These are phyloP conservation scores for Acanthamoeba pearcei DNA, from an alignment of 208 protist genomes.

Conservation along the genomic window DNA sequence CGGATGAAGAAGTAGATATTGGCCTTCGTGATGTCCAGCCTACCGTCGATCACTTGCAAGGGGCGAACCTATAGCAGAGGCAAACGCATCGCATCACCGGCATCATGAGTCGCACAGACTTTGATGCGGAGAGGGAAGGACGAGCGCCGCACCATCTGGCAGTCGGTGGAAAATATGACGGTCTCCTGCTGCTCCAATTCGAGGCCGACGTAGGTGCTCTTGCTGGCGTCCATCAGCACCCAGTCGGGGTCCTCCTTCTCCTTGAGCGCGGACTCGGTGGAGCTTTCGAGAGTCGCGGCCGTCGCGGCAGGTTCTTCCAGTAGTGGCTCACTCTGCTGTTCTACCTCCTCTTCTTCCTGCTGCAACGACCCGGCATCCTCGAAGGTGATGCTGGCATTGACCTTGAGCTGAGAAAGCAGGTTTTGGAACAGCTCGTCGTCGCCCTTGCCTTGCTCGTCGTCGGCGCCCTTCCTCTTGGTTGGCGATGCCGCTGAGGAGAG, in stretches of 20 bases:
- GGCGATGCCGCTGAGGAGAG: not conserved
- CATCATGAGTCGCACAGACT: not conserved
- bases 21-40: constrained; percentile 53
- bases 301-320: not conserved
- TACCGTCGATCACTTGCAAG: constrained; percentile 57
- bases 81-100: not conserved
- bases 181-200: constrained; percentile 36
- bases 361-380: constrained; percentile 26
- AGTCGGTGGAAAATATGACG: constrained; percentile 49
- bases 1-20: constrained; percentile 66
- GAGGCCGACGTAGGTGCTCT: not conserved
- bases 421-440: constrained; percentile 34
- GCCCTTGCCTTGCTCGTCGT: not conserved
- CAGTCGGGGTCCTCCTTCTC: constrained; percentile 46
- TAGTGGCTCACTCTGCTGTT: not conserved
- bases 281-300: not conserved
- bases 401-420: constrained; percentile 31
- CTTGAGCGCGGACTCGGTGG: not conserved
- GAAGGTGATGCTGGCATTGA: constrained; percentile 37
- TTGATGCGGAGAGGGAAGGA: not conserved
- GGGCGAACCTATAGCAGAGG: not conserved
- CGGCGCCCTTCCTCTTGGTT: not conserved
- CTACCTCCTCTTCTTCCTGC: constrained; percentile 37
- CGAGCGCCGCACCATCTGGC: constrained; percentile 5
- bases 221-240: constrained; percentile 39